A percentile compares a stretch with the other conserved stretches of the same genome.
These are phyloP conservation scores for Barnettozyma botsteinii DNA, from an alignment of 805 yeast species.

Conservation along the genomic window DNA sequence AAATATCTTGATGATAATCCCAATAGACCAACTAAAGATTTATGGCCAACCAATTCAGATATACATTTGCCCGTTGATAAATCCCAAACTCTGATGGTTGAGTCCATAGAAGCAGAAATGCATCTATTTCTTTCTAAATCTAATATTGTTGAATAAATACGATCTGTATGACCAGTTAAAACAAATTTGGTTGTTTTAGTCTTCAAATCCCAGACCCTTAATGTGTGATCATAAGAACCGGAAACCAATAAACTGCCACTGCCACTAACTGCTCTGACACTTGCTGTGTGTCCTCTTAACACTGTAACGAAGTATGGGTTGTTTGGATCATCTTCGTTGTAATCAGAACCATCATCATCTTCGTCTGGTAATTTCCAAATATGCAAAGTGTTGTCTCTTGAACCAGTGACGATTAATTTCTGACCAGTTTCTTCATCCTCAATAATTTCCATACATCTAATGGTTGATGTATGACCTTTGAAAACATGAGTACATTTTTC, in stretches of 20 bases:
- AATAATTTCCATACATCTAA: conserved; percentile 81
- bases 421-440: conserved; percentile 57
- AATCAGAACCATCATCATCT: conserved; percentile 25
- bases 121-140: conserved; percentile 75
- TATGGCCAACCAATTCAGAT: conserved; percentile 77
- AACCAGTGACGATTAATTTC: conserved; percentile 80
- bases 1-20: conserved; percentile 69
- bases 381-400: conserved; percentile 78
- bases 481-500: conserved; percentile 89
- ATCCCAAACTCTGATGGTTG: conserved; percentile 87
- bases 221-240: conserved; percentile 86
- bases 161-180: conserved; percentile 77
- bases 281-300: conserved; percentile 67
- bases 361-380: conserved; percentile 74
- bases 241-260: conserved; percentile 77
- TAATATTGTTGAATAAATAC: conserved; percentile 83
- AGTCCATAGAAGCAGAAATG: conserved; percentile 88
- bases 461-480: conserved; percentile 88
- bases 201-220: conserved; percentile 87
- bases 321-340: conserved; percentile 29
- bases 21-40: conserved; percentile 81
- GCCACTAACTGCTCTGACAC: conserved; percentile 86
- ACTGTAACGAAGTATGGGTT: conserved; percentile 65
- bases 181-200: conserved; percentile 69
- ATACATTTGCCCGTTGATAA: conserved; percentile 66